Conservation (phyloP, 2,329 filamentous ascomycete genomes). For the Fusarium xyrophilum region DNA sequence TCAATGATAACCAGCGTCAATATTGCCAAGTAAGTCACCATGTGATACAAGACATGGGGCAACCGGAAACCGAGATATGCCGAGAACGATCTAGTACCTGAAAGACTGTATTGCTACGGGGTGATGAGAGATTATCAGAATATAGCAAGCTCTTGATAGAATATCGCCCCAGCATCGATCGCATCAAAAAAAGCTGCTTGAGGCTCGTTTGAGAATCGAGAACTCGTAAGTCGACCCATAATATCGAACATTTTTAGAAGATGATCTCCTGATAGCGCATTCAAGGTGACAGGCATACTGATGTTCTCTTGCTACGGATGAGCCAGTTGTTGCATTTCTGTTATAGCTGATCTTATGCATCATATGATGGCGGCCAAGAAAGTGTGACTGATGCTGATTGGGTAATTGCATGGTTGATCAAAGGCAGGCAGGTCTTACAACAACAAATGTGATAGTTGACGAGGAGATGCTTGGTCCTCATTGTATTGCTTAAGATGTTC, state of each 20-base stretch:
- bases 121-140: not conserved
- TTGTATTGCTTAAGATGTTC: not conserved
- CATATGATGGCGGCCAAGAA: constrained; percentile 1
- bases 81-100: not conserved
- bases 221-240: not conserved
- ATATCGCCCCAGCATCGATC: not conserved
- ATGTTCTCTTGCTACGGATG: not conserved
- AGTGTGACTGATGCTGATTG: constrained; percentile 2
- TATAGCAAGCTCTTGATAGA: not conserved
- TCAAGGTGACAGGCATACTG: not conserved
- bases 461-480: not conserved
- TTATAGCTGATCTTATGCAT: not conserved
- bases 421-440: not conserved
- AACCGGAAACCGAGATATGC: not conserved
- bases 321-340: not conserved
- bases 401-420: not conserved
- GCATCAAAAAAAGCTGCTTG: not conserved
- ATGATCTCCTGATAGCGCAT: not conserved
- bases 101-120: not conserved
- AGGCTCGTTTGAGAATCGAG: not conserved
- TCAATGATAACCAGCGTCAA: not conserved
- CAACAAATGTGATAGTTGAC: not conserved
- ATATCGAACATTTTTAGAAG: not conserved
- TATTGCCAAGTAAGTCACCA: not conserved
- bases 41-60: not conserved